Evolutionary conservation across 352 stramenopile species (phyloP).

Genomic region (Phytophthora podocarpi): DNA sequence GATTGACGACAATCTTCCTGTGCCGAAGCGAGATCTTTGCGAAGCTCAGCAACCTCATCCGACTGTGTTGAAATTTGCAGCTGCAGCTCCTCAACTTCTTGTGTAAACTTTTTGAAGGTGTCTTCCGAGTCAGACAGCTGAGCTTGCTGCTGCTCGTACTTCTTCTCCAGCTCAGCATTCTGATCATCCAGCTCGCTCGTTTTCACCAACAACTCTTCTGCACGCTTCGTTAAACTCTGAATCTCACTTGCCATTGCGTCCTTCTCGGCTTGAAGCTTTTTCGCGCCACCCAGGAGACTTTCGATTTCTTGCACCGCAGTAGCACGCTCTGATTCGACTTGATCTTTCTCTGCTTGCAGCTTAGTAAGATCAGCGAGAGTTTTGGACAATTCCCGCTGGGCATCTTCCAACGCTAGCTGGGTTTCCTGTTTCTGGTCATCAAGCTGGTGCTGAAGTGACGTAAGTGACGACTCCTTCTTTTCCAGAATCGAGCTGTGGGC

Average conservation of each 20-base stretch:
- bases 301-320: conserved; percentile 19
- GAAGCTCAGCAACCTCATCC: conserved; percentile 21
- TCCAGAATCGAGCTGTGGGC: conserved; percentile 22
- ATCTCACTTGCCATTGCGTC: conserved; percentile 24
- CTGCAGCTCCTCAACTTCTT: conserved; percentile 24
- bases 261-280: conserved; percentile 30
- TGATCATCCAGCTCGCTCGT: conserved; percentile 15
- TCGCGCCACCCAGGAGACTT: conserved; percentile 13
- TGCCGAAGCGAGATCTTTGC: conserved; percentile 22
- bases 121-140: conserved; percentile 25
- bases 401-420: conserved; percentile 17
- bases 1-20: conserved; percentile 26
- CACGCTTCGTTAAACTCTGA: conserved; percentile 15
- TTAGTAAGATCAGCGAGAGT: conserved; percentile 18
- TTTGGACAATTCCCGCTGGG: conserved; percentile 22
- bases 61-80: conserved; percentile 19
- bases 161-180: conserved; percentile 23
- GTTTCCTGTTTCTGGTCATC: conserved; percentile 42
- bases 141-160: conserved; percentile 23
- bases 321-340: conserved; percentile 16
- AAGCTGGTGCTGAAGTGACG: conserved; percentile 52
- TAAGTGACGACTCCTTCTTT: conserved; percentile 33
- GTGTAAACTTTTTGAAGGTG: conserved; percentile 18
- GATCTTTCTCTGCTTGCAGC: conserved; percentile 25
- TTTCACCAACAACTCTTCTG: conserved; percentile 13